Evolutionary conservation across 176 grass and related monocot genomes (phyloP).

Genomic region (Eleusine indica): DNA sequence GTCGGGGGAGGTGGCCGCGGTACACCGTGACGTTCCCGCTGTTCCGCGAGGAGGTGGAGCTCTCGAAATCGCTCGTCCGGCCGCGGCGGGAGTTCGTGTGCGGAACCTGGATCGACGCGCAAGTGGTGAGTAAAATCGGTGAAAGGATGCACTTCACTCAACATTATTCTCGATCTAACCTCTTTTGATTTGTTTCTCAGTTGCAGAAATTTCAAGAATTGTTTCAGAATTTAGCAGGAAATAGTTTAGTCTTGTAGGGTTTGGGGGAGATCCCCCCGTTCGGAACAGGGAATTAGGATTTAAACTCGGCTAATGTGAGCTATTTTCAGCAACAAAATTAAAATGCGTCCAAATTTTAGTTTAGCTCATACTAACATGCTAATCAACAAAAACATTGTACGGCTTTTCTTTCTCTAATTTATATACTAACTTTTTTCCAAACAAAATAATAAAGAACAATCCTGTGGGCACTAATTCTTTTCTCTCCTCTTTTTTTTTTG

Average conservation of each 20-base stretch:
- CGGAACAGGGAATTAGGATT: not conserved
- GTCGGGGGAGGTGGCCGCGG: not conserved
- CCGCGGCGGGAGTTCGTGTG: constrained; percentile 43
- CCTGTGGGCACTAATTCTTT: not conserved
- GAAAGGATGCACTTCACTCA: not conserved
- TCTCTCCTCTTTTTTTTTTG: not conserved
- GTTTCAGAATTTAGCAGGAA: too few species aligned
- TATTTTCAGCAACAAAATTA: not conserved
- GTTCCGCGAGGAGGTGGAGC: constrained; percentile 35
- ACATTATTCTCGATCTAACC: not conserved
- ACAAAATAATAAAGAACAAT: not conserved
- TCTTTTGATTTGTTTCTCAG: not conserved
- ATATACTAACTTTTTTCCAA: too few species aligned
- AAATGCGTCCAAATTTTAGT: not conserved
- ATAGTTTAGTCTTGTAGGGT: not conserved
- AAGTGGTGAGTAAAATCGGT: constrained; percentile 16
- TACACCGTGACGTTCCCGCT: constrained; percentile 57
- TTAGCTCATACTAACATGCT: not conserved
- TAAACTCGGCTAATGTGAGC: not conserved
- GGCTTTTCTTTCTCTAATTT: too few species aligned
- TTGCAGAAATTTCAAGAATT: not conserved
- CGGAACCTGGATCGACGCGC: constrained; percentile 44
- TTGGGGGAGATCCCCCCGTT: not conserved
- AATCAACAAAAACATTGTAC: not conserved
- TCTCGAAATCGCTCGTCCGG: constrained; percentile 44